Percentiles rank a stretch among this genome's conserved stretches.
Evolutionary conservation across 163 green algal genomes (phyloP).

Genomic region (Coccomyxa subellipsoidea): DNA sequence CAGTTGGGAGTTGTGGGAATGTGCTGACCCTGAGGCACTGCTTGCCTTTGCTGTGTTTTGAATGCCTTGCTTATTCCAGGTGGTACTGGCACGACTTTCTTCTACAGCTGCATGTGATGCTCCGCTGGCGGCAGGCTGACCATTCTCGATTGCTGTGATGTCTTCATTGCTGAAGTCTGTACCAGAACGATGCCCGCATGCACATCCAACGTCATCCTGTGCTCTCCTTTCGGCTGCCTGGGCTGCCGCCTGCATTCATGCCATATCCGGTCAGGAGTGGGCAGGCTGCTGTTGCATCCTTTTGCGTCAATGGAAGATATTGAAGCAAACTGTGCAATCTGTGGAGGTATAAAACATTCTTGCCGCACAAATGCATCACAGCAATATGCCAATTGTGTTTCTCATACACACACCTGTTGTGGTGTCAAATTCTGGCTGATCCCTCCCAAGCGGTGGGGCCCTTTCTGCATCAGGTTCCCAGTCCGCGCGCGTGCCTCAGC

Average conservation of each 20-base stretch:
- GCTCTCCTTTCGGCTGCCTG: constrained; percentile 50
- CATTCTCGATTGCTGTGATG: not conserved
- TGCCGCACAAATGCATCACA: not conserved
- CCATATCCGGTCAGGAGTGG: not conserved
- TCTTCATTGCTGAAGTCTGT: constrained; percentile 11
- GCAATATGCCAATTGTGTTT: not conserved
- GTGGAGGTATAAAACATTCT: not conserved
- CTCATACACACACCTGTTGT: not conserved
- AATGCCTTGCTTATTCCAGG: not conserved
- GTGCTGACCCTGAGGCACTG: not conserved
- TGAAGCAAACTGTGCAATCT: not conserved
- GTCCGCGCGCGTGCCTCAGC: not conserved
- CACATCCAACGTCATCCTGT: constrained; percentile 64
- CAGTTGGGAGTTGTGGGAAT: not conserved
- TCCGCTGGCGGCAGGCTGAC: not conserved
- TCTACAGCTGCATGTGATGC: not conserved
- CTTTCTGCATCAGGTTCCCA: not conserved
- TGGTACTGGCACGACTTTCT: not conserved
- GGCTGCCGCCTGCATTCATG: constrained; percentile 40
- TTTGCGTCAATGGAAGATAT: not conserved
- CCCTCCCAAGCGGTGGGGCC: not conserved
- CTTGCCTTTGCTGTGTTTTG: not conserved
- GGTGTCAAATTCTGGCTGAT: not conserved
- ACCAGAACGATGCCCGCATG: constrained; percentile 9
- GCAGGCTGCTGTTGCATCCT: not conserved